Percentiles rank a stretch among this genome's conserved stretches.
phyloP scores from a whole-genome alignment of 83 land plant genomes.

The Picea abies region DNA sequence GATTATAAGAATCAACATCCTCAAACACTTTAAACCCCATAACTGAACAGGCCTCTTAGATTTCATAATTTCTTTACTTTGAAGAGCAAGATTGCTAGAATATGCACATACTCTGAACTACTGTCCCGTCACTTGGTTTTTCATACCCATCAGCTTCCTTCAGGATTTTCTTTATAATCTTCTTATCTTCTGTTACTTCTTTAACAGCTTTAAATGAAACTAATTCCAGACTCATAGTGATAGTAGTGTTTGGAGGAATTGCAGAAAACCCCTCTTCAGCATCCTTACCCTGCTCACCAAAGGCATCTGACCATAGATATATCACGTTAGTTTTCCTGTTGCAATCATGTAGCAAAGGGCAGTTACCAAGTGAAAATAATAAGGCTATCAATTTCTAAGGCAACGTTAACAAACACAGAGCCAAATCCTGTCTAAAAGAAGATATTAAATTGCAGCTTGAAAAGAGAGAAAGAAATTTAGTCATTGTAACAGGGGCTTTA shows the following conservation, averaged over 20 bases:
- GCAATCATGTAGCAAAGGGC: too few relatives aligned
- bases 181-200: constrained; percentile 63
- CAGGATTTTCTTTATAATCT: constrained; percentile 67
- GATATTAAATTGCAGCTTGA: too few relatives aligned
- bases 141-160: constrained; percentile 55
- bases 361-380: too few relatives aligned
- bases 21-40: background rate
- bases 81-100: background rate
- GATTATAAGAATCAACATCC: background rate
- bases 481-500: too few relatives aligned
- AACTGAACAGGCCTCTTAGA: too few relatives aligned
- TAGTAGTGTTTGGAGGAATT: constrained; percentile 59
- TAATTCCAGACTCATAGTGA: constrained; percentile 58
- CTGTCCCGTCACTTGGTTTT: constrained; percentile 65
- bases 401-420: too few relatives aligned
- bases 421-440: too few relatives aligned
- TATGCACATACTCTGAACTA: constrained; percentile 13
- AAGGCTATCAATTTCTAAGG: too few relatives aligned
- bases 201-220: constrained; percentile 70
- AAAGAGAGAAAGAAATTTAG: too few relatives aligned
- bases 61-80: constrained; percentile 10
- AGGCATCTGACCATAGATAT: constrained; percentile 61
- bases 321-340: background rate
- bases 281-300: constrained; percentile 61
- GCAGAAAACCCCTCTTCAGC: constrained; percentile 28